These are phyloP conservation scores for Panus rudis DNA, from an alignment of 768 basidiomycete genomes.

Conservation along the genomic window DNA sequence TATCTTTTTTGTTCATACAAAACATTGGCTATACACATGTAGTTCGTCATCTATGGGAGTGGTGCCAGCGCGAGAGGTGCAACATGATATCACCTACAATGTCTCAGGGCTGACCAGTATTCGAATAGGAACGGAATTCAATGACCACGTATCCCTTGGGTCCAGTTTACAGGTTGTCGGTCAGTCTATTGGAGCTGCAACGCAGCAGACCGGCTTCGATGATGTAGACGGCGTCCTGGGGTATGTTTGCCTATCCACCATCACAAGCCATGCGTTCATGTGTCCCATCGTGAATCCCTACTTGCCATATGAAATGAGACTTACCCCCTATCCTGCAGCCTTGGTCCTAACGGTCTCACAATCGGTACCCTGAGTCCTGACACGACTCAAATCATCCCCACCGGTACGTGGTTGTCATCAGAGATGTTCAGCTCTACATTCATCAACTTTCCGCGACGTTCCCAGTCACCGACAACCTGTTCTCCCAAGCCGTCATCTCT, in stretches of 20 bases:
- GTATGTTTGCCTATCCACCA: not conserved
- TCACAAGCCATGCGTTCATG: too few relatives aligned
- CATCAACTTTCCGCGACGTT: not conserved
- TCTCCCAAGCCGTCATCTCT: conserved; percentile 33
- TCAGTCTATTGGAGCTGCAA: conserved; percentile 37
- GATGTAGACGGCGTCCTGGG: conserved; percentile 43
- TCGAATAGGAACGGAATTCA: conserved; percentile 6
- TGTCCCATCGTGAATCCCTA: too few relatives aligned
- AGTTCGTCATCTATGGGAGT: not conserved
- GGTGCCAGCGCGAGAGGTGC: too few relatives aligned
- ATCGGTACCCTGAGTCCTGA: conserved; percentile 8
- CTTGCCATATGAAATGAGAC: not conserved
- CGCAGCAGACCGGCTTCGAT: conserved; percentile 28
- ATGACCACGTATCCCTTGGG: not conserved
- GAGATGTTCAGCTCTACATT: not conserved
- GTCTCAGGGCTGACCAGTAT: too few relatives aligned
- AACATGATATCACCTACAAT: too few relatives aligned
- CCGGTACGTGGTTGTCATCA: conserved; percentile 1
- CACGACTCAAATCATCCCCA: conserved; percentile 6
- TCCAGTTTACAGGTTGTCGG: not conserved
- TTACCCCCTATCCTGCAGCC: conserved; percentile 5
- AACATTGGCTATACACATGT: too few relatives aligned
- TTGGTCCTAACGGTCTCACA: conserved; percentile 41
- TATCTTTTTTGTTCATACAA: too few relatives aligned
- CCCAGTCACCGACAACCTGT: conserved; percentile 42